Conservation (phyloP, 2,329 filamentous ascomycete genomes). For the Cordyceps fumosorosea region DNA sequence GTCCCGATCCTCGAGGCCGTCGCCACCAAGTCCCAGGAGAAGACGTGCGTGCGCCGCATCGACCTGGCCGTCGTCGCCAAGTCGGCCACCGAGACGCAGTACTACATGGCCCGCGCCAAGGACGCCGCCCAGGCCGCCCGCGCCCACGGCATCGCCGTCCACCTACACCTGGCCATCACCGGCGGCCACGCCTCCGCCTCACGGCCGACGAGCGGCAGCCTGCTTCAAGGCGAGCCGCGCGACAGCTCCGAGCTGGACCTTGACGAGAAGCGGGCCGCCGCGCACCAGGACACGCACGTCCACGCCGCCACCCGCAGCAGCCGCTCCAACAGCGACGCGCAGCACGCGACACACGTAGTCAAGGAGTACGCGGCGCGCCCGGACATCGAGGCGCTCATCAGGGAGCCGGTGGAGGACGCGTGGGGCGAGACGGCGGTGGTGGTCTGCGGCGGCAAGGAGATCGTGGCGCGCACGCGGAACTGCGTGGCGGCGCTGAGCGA, state of each 20-base stretch:
- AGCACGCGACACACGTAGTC: conserved; percentile 22
- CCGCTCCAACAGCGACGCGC: conserved; percentile 16
- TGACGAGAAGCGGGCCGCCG: background rate
- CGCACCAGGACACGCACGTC: background rate
- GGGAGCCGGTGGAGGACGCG: conserved; percentile 48
- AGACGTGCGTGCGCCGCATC: conserved; percentile 44
- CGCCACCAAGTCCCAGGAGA: conserved; percentile 30
- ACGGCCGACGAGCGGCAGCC: background rate
- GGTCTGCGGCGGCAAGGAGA: conserved; percentile 51
- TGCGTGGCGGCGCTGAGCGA: conserved; percentile 50
- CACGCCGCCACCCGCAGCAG: background rate
- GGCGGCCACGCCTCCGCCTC: conserved; percentile 16
- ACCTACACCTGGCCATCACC: conserved; percentile 50
- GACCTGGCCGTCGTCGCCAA: conserved; percentile 47
- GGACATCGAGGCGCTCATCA: conserved; percentile 45
- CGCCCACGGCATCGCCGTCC: conserved; percentile 41
- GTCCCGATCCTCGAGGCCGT: conserved; percentile 53
- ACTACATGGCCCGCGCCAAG: conserved; percentile 45
- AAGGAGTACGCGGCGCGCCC: conserved; percentile 41
- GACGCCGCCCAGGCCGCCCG: conserved; percentile 36
- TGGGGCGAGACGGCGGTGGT: conserved; percentile 56
- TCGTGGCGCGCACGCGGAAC: conserved; percentile 49
- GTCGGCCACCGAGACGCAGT: conserved; percentile 47
- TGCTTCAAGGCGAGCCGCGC: background rate
- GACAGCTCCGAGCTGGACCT: conserved; percentile 20